Conservation (phyloP, 1,284 basidiomycete genomes). For the Cutaneotrichosporon sp. region DNA sequence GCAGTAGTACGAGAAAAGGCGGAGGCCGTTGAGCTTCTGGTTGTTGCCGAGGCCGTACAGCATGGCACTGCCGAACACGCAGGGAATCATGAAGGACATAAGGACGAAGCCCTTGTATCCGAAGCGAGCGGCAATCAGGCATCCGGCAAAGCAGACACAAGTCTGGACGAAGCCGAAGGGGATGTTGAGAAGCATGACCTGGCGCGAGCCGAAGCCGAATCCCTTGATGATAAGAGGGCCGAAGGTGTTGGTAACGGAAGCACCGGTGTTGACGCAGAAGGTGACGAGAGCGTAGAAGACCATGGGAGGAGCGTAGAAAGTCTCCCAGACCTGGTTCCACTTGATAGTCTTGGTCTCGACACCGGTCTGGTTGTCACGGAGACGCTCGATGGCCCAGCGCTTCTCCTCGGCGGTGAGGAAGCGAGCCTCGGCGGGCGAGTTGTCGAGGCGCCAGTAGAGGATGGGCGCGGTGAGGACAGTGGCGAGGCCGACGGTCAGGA, state of each 20-base stretch:
- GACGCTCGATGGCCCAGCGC: slow-evolving; percentile 41
- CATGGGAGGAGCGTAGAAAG: slow-evolving; percentile 33
- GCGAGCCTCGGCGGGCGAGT: slow-evolving; percentile 36
- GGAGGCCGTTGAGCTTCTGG: slow-evolving; percentile 10
- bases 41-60: slow-evolving; percentile 30
- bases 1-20: slow-evolving; percentile 21
- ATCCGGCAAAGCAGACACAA: slow-evolving; percentile 15
- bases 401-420: slow-evolving; percentile 38
- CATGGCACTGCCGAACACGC: slow-evolving; percentile 32
- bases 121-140: slow-evolving; percentile 23
- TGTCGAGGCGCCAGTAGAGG: slow-evolving; percentile 35
- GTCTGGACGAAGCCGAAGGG: slow-evolving; percentile 37
- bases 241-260: slow-evolving; percentile 29
- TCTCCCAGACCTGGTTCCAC: slow-evolving; percentile 37
- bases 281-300: slow-evolving; percentile 30
- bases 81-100: slow-evolving; percentile 30
- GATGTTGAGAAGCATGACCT: slow-evolving; percentile 40
- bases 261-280: slow-evolving; percentile 30
- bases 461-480: slow-evolving; percentile 44
- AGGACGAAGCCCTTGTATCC: slow-evolving; percentile 30
- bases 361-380: slow-evolving; percentile 44
- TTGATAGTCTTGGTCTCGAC: slow-evolving; percentile 34
- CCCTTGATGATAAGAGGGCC: slow-evolving; percentile 44
- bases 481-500: slow-evolving; percentile 41
- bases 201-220: slow-evolving; percentile 33